A percentile compares a stretch with the other conserved stretches of the same genome.
phyloP scores from a whole-genome alignment of 208 protist species.

The Leishmania guyanensis region DNA sequence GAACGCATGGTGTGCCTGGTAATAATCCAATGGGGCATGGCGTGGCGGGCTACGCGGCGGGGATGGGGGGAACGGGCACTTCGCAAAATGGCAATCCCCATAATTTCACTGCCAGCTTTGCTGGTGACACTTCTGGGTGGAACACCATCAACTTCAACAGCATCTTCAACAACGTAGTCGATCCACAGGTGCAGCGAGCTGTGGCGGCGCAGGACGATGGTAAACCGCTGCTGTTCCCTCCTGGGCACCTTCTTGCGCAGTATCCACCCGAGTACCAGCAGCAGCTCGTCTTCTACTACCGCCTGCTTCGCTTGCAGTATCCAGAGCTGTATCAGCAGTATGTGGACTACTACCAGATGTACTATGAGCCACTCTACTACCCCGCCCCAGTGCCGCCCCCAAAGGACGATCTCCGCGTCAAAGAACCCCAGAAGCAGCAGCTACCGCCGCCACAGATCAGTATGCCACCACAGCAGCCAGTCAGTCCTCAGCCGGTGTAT shows the following conservation, averaged over 20 bases:
- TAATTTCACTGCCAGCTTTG: not conserved
- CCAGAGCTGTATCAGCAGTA: constrained; percentile 65
- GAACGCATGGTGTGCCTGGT: not conserved
- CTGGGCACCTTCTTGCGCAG: constrained; percentile 42
- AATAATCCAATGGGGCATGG: constrained; percentile 3
- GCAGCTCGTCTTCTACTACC: constrained; percentile 55
- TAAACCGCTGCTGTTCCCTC: constrained; percentile 49
- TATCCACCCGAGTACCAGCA: constrained; percentile 59
- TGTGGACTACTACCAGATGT: constrained; percentile 52
- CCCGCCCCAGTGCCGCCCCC: constrained; percentile 7
- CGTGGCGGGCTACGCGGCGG: not conserved
- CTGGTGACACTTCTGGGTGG: constrained; percentile 4
- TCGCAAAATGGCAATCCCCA: not conserved
- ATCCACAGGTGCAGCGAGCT: constrained; percentile 17
- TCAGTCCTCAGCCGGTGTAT: constrained; percentile 5
- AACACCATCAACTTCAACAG: constrained; percentile 33
- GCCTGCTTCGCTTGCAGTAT: constrained; percentile 44
- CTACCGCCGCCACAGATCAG: constrained; percentile 3
- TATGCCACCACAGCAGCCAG: constrained; percentile 5
- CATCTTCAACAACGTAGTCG: constrained; percentile 20
- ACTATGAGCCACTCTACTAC: constrained; percentile 47
- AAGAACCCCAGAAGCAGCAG: constrained; percentile 14
- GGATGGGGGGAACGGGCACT: not conserved
- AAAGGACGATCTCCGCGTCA: constrained; percentile 1
- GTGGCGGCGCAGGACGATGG: constrained; percentile 28